Percentiles rank a stretch among this genome's conserved stretches.
These are phyloP conservation scores for Cryptosporidium ryanae DNA, from an alignment of 169 alveolate species.

Conservation along the genomic window DNA sequence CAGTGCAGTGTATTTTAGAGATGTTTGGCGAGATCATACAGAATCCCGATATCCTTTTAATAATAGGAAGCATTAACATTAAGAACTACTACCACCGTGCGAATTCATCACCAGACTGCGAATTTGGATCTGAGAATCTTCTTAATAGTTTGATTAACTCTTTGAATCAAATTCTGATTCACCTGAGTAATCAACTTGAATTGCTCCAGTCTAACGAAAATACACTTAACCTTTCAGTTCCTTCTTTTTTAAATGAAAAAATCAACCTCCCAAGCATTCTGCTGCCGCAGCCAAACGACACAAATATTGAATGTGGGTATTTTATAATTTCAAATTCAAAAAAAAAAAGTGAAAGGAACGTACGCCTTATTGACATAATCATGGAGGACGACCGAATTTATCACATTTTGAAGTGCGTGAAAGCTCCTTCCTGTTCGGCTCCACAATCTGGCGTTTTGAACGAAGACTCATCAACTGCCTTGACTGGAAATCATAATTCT, in stretches of 20 bases:
- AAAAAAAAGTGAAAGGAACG: slow-evolving; percentile 2
- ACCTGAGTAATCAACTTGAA: slow-evolving; percentile 10
- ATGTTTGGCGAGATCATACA: slow-evolving; percentile 54
- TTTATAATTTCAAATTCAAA: slow-evolving; percentile 34
- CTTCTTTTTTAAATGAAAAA: slow-evolving; percentile 50
- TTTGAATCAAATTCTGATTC: slow-evolving; percentile 21
- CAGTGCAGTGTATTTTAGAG: slow-evolving; percentile 59
- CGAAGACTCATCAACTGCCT: background rate
- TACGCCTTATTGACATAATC: slow-evolving; percentile 50
- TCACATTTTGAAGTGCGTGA: background rate
- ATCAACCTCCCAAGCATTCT: slow-evolving; percentile 36
- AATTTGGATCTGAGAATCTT: background rate
- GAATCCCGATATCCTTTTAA: slow-evolving; percentile 11
- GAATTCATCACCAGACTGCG: background rate
- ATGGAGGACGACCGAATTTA: slow-evolving; percentile 73
- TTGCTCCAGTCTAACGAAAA: slow-evolving; percentile 53
- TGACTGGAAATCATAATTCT: background rate
- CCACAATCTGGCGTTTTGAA: too few relatives aligned
- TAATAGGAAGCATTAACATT: slow-evolving; percentile 26
- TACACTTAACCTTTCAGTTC: slow-evolving; percentile 38
- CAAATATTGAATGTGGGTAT: slow-evolving; percentile 55
- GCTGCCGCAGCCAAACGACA: slow-evolving; percentile 41
- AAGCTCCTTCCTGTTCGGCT: too few relatives aligned
- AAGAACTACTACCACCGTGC: background rate
- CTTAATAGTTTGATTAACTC: slow-evolving; percentile 3